Evolutionary conservation across 495 filamentous ascomycete genomes (phyloP), one percentile per base, ranked within the genome.

Genomic region (Diplogelasinospora grovesii): DNA sequence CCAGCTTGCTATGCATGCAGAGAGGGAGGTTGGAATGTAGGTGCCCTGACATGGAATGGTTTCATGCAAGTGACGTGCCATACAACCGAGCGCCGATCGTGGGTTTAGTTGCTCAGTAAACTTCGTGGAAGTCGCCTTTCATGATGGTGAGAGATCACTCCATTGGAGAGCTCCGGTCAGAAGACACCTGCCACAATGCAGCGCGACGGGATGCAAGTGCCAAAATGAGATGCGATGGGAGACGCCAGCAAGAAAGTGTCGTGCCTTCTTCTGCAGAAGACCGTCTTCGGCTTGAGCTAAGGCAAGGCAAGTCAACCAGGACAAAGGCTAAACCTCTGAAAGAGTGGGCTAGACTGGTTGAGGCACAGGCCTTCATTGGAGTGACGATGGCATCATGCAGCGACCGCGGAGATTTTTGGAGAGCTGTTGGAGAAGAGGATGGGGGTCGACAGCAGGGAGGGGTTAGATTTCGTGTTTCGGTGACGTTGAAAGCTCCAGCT

Each of bases 51-150:
- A 22, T 22, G 20, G 26, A 37, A 37, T 37, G 34, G 15, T 13
- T 22, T 20, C 16, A 28, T 39, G 22, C 13, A n/a, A 9, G 39
- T 35, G 33, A 21, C 32, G 10, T 45, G 42, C n/a, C 21, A 25
- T 18, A 27, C 31, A 36, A 43, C 32, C 42, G 49, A 44, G 31
- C 45, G 53, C 40, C 39, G 49, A 53, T 56, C 53, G 30, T 29
- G 9, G 22, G 26, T 10, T 28, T 15, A 26, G 26, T 38, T 30
- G 40, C 36, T 36, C 39, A 31, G n/a, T n/a, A n/a, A n/a, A n/a
- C n/a, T n/a, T 22, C 32, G 39, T 34, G 30, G 46, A 20, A 37
- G 18, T 24, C 29, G 22, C 22, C 23, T 19, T 9, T 22, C 14
- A 13, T 34, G 36, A 30, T 39, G 45, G 23, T 47, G 46, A 43